These are phyloP conservation scores for Aspergillus brasiliensis DNA, from an alignment of 2,329 filamentous ascomycete species.

Conservation along the genomic window DNA sequence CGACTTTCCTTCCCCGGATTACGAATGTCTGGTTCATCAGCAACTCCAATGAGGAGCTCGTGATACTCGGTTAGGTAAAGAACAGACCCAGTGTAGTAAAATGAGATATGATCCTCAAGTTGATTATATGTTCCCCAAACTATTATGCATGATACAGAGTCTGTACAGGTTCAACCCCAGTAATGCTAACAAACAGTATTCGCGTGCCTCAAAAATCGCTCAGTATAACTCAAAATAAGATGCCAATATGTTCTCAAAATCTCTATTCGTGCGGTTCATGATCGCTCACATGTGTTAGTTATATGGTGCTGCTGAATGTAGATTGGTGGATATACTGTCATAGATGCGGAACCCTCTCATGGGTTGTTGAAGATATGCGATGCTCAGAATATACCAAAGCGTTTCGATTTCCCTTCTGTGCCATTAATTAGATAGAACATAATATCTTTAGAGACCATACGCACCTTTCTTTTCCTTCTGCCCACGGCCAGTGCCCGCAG, in stretches of 20 bases:
- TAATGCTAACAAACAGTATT: not conserved
- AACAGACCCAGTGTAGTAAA: too few species aligned
- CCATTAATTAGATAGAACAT: not conserved
- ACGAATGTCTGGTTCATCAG: too few species aligned
- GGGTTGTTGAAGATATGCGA: not conserved
- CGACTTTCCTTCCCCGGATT: too few species aligned
- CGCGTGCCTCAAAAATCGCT: not conserved
- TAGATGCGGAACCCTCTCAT: not conserved
- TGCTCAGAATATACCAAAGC: not conserved
- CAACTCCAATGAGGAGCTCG: too few species aligned
- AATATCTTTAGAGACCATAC: not conserved
- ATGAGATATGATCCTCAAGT: not conserved
- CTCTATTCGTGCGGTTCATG: not conserved
- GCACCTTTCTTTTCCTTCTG: conserved; percentile 13
- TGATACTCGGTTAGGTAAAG: too few species aligned
- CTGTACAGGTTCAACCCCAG: not conserved
- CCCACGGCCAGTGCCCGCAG: conserved; percentile 13
- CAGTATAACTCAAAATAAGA: not conserved
- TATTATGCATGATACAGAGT: not conserved
- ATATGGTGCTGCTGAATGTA: not conserved
- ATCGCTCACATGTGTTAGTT: not conserved
- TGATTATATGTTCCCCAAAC: not conserved
- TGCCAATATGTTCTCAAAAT: not conserved
- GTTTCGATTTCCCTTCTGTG: conserved; percentile 2
- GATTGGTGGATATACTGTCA: not conserved